Evolutionary conservation across 768 basidiomycete genomes (phyloP).

Genomic region (Pholiota conissans): DNA sequence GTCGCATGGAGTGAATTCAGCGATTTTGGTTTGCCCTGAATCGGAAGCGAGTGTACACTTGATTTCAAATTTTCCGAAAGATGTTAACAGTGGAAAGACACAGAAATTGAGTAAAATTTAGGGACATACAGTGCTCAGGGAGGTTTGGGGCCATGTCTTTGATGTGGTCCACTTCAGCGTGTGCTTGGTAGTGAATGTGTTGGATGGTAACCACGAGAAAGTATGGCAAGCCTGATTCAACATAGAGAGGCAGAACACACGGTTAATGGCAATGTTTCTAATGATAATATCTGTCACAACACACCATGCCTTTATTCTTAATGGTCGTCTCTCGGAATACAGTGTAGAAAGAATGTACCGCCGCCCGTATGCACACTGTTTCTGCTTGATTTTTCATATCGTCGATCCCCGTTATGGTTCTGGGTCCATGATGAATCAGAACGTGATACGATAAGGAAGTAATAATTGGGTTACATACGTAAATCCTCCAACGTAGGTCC

Average conservation of each 20-base stretch:
- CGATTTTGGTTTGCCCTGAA: background rate
- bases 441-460: too few relatives aligned
- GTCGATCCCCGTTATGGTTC: background rate
- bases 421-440: background rate
- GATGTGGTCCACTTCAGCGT: too few relatives aligned
- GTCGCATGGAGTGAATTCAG: background rate
- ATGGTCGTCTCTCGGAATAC: background rate
- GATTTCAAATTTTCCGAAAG: too few relatives aligned
- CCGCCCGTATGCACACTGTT: background rate
- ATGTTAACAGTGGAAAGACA: too few relatives aligned
- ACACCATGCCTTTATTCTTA: constrained; percentile 4
- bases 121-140: too few relatives aligned
- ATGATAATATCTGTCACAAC: background rate
- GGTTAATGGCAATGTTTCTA: too few relatives aligned
- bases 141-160: too few relatives aligned
- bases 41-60: too few relatives aligned
- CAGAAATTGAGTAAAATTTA: too few relatives aligned
- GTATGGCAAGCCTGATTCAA: background rate
- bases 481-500: constrained; percentile 19
- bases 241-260: background rate
- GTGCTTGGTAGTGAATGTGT: too few relatives aligned
- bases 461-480: constrained; percentile 8
- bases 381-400: background rate
- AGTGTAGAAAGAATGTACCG: background rate
- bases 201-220: background rate